A percentile compares a stretch with the other conserved stretches of the same genome.
phyloP scores from a whole-genome alignment of 2,329 filamentous ascomycete genomes.

The Penicillium sp. region DNA sequence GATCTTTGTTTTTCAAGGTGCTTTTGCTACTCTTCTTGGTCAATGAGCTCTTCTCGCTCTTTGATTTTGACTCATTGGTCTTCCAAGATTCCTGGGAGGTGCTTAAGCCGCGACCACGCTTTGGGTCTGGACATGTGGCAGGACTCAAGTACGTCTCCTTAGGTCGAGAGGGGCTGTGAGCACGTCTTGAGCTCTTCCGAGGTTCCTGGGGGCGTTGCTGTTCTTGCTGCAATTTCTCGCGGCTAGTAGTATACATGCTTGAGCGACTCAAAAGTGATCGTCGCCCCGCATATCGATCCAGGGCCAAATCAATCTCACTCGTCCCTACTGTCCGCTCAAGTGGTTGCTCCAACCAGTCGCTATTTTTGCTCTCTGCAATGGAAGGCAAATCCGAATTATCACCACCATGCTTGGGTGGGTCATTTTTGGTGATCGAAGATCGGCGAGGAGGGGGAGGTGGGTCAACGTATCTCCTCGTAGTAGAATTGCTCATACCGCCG shows the following conservation, averaged over 20 bases:
- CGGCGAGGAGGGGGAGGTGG: conserved; percentile 20
- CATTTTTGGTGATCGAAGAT: conserved; percentile 12
- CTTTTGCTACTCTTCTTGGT: conserved; percentile 42
- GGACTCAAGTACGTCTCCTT: conserved; percentile 31
- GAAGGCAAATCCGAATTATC: conserved; percentile 21
- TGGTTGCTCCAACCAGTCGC: conserved; percentile 27
- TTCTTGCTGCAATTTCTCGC: conserved; percentile 23
- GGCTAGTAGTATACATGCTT: conserved; percentile 27
- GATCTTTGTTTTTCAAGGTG: conserved; percentile 41
- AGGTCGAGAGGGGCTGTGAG: conserved; percentile 26
- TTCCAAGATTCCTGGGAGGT: conserved; percentile 22
- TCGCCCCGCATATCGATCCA: conserved; percentile 31
- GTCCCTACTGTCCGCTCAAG: conserved; percentile 34
- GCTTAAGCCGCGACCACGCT: conserved; percentile 17
- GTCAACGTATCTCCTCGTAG: conserved; percentile 33
- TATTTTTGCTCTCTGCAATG: conserved; percentile 21
- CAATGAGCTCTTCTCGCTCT: conserved; percentile 24
- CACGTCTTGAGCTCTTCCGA: conserved; percentile 20
- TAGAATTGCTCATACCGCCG: conserved; percentile 17
- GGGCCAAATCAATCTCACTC: conserved; percentile 36
- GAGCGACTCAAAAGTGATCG: conserved; percentile 27
- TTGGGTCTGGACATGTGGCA: conserved; percentile 14
- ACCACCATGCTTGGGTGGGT: conserved; percentile 12
- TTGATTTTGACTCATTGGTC: conserved; percentile 14
- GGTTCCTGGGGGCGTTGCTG: conserved; percentile 21